Evolutionary conservation across 805 yeast species (phyloP).

Genomic region (Osmozyma mogii): DNA sequence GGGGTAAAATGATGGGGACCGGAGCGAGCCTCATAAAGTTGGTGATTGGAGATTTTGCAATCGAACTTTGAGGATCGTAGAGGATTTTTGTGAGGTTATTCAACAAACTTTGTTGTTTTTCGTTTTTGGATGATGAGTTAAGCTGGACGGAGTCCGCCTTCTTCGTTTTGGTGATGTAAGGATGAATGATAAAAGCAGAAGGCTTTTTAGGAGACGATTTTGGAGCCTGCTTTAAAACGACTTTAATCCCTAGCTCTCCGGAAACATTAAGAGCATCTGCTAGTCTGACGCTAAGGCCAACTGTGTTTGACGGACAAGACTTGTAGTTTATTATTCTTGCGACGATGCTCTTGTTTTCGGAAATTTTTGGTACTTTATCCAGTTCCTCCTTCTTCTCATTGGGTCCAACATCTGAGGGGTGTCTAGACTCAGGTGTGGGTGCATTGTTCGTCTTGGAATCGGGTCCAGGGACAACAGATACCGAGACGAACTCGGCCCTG

Average conservation of each 20-base stretch:
- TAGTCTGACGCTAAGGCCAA: slow-evolving; percentile 46
- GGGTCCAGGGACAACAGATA: slow-evolving; percentile 48
- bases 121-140: slow-evolving; percentile 23
- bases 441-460: slow-evolving; percentile 14
- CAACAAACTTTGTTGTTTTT: slow-evolving; percentile 12
- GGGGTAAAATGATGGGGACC: slow-evolving; percentile 38
- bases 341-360: slow-evolving; percentile 36
- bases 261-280: slow-evolving; percentile 51
- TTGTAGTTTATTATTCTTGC: slow-evolving; percentile 43
- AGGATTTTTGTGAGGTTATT: slow-evolving; percentile 14
- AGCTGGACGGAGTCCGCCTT: slow-evolving; percentile 20
- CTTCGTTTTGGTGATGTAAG: slow-evolving; percentile 41
- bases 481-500: slow-evolving; percentile 38
- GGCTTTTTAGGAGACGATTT: slow-evolving; percentile 30
- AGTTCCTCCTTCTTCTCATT: slow-evolving; percentile 7
- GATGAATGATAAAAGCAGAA: slow-evolving; percentile 41
- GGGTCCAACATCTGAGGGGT: slow-evolving; percentile 6
- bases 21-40: slow-evolving; percentile 46
- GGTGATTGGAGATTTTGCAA: slow-evolving; percentile 36
- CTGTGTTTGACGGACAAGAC: slow-evolving; percentile 27
- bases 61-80: slow-evolving; percentile 10
- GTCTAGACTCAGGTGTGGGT: too few species aligned
- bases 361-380: too few species aligned
- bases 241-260: slow-evolving; percentile 41
- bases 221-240: slow-evolving; percentile 42